Evolutionary conservation across 768 basidiomycete species (phyloP), one percentile per base, ranked within the genome.

Genomic region (Leccinum rimulosum): DNA sequence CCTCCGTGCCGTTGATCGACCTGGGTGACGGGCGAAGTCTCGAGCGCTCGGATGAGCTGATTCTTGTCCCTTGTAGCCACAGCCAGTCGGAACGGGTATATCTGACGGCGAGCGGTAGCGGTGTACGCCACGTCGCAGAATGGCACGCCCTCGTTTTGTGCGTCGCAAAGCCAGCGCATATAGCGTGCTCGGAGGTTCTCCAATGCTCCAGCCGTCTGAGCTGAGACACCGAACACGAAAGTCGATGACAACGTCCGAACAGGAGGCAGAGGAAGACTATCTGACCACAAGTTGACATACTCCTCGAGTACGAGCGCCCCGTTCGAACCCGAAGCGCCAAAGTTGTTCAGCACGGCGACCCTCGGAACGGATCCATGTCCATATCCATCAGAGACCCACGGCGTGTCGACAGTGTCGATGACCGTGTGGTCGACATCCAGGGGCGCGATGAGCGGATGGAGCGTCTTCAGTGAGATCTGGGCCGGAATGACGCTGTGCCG

Each of bases 321-420:
- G 59, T 90, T 90, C 8, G 87, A 88, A 0, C 89, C 89, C 25
- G 88, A 79, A 0, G 88, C 88, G 19, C 89, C 89, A 63, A 88
- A 91, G 63, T 89, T 91, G 64, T 88, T 89, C 56, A 91, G 73
- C 27, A 90, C 62, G 1, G 86, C 87, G 7, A 84, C 60, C 7
- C 87, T 78, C 12, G 77, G 73, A 31, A 61, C 58, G 6, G 76
- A 73, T 8, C 17, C 40, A n/a, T 40, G n/a, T n/a, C 17, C 4
- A 40, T 40, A 10, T 40, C n/a, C n/a, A 40, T 61, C 63, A n/a
- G 73, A 64, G 9, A 54, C 27, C 88, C 88, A 90, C 3, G 73
- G 63, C 1, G 65, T 58, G 0, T 74, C 61, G 14, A 59, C 54
- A 0, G 73, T 79, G 61, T 80, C 71, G 45, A 90, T 87, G 30